Conservation (phyloP, 768 basidiomycete genomes). For the Porpolomopsis calyptriformis region DNA sequence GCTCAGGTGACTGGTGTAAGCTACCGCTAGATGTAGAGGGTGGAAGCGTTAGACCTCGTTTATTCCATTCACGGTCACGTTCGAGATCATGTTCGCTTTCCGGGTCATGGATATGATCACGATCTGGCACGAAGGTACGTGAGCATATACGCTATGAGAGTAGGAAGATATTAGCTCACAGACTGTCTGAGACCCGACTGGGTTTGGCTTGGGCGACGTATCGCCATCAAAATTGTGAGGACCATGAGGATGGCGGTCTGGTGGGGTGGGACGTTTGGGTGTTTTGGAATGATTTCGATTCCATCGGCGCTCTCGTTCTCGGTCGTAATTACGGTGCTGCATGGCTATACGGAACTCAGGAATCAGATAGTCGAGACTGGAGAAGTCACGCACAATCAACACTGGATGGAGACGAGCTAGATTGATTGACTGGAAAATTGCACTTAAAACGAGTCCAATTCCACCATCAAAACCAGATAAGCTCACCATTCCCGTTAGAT, state of each 20-base stretch:
- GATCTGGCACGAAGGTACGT: slow-evolving; percentile 25
- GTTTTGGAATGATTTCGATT: too few species aligned
- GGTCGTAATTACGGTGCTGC: too few species aligned
- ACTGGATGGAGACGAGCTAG: too few species aligned
- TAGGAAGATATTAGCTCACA: slow-evolving; percentile 27
- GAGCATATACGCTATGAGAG: neutral
- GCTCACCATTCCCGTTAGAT: too few species aligned
- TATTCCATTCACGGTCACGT: slow-evolving; percentile 49
- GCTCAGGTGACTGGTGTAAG: slow-evolving; percentile 25
- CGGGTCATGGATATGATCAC: slow-evolving; percentile 31
- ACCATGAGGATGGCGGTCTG: neutral
- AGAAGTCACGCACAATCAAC: too few species aligned
- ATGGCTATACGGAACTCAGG: too few species aligned
- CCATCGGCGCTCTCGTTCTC: too few species aligned
- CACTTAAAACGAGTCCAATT: too few species aligned
- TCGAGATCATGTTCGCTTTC: slow-evolving; percentile 36
- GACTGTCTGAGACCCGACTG: slow-evolving; percentile 39
- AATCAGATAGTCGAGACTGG: too few species aligned
- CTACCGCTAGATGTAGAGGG: slow-evolving; percentile 38
- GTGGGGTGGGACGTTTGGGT: neutral
- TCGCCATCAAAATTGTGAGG: slow-evolving; percentile 24
- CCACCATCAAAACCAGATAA: too few species aligned
- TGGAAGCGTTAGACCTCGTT: slow-evolving; percentile 23
- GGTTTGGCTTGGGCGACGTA: slow-evolving; percentile 33
- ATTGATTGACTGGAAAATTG: too few species aligned